Conservation (phyloP, 371 early-diverging fungal genomes). For the Rhizopus stolonifer region DNA sequence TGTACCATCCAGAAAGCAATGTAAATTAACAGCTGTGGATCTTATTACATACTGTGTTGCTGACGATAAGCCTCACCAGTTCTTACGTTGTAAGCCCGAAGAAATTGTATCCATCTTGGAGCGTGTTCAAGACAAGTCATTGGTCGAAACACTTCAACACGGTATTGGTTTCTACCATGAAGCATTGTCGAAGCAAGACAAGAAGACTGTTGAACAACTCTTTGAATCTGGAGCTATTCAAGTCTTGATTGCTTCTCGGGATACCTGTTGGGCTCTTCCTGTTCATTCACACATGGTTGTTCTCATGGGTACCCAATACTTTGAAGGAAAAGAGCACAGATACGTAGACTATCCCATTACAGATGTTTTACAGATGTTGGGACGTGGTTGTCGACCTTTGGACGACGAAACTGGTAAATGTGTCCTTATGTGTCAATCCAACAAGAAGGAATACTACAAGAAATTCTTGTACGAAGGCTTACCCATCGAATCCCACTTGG, state of each 20-base stretch:
- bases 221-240: slow-evolving; percentile 82
- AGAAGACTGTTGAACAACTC: slow-evolving; percentile 71
- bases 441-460: slow-evolving; percentile 95
- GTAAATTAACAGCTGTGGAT: slow-evolving; percentile 84
- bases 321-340: slow-evolving; percentile 90
- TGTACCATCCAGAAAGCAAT: slow-evolving; percentile 91
- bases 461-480: slow-evolving; percentile 94
- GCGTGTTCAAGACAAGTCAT: slow-evolving; percentile 68
- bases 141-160: slow-evolving; percentile 70
- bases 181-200: slow-evolving; percentile 73
- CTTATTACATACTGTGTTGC: slow-evolving; percentile 78
- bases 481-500: slow-evolving; percentile 93
- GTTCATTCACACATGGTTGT: slow-evolving; percentile 83
- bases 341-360: slow-evolving; percentile 94
- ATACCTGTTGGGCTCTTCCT: slow-evolving; percentile 88
- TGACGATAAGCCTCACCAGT: slow-evolving; percentile 67
- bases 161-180: slow-evolving; percentile 95
- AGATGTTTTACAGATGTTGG: slow-evolving; percentile 97
- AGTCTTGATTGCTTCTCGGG: slow-evolving; percentile 87
- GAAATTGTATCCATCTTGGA: slow-evolving; percentile 64
- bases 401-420: slow-evolving; percentile 76
- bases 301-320: slow-evolving; percentile 96
- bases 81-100: slow-evolving; percentile 68
- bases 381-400: slow-evolving; percentile 76
- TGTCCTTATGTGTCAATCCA: slow-evolving; percentile 90